Conservation (phyloP, 208 protist species). For the Acanthamoeba sp. region DNA sequence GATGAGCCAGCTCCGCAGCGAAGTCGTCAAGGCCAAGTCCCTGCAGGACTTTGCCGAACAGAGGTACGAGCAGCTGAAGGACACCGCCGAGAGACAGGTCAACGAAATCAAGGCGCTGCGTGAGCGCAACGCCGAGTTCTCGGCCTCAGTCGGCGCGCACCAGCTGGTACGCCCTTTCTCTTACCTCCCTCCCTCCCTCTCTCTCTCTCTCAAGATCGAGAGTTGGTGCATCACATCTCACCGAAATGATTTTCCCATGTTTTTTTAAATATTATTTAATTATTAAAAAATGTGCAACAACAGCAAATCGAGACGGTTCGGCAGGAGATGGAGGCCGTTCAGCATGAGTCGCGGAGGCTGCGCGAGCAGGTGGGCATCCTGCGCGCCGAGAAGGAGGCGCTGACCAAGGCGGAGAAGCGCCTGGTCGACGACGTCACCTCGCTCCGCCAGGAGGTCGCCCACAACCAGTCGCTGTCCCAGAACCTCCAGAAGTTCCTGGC, state of each 20-base stretch:
- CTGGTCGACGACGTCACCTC: constrained; percentile 12
- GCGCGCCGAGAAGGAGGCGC: constrained; percentile 46
- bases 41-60: background rate
- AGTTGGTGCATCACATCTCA: too few relatives aligned
- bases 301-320: constrained; percentile 50
- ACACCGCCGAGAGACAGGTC: background rate
- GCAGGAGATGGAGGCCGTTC: background rate
- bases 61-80: background rate
- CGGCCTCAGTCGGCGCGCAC: background rate
- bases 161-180: background rate
- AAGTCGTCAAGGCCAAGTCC: constrained; percentile 43
- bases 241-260: too few relatives aligned
- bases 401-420: constrained; percentile 23
- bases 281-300: too few relatives aligned
- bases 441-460: background rate
- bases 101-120: constrained; percentile 17
- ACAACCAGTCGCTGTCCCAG: constrained; percentile 1
- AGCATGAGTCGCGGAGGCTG: background rate
- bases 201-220: too few relatives aligned
- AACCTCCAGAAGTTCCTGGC: constrained; percentile 51
- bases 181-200: too few relatives aligned
- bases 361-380: constrained; percentile 10
- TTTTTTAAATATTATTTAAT: too few relatives aligned
- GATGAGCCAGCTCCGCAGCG: background rate
- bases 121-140: constrained; percentile 6